phyloP scores from a whole-genome alignment of 345 rosid genomes.

The Eucalyptus regnans region DNA sequence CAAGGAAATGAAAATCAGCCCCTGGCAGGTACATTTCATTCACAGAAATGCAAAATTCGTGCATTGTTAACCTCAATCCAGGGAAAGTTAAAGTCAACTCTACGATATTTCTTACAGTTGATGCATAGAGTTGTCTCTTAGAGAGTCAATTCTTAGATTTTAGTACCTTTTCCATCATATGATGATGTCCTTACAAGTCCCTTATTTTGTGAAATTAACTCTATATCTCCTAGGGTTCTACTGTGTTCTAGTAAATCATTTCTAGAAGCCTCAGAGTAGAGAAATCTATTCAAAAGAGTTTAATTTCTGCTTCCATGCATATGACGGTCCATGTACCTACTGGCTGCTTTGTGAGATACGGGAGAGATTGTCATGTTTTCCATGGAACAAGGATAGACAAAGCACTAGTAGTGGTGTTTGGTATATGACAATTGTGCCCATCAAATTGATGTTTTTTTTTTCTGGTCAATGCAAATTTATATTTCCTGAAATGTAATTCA shows the following conservation, averaged over 20 bases:
- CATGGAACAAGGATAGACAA: neutral
- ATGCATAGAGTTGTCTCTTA: neutral
- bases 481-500: neutral
- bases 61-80: neutral
- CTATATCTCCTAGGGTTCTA: neutral
- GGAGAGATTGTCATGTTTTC: neutral
- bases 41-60: neutral
- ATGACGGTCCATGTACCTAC: neutral
- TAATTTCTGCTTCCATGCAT: neutral
- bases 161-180: neutral
- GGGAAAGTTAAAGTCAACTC: neutral
- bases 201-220: neutral
- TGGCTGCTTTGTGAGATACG: neutral
- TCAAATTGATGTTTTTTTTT: neutral
- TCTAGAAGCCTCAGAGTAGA: neutral
- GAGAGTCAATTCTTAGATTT: neutral
- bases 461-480: neutral
- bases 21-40: constrained; percentile 36
- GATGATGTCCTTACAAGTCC: neutral
- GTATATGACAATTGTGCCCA: neutral
- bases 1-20: constrained; percentile 47
- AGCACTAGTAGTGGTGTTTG: neutral
- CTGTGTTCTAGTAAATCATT: neutral
- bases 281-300: neutral
- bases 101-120: neutral